Percentiles rank a stretch among this genome's conserved stretches.
These are phyloP conservation scores for Rhodotorula toruloides DNA, from an alignment of 768 basidiomycete species.

Conservation along the genomic window DNA sequence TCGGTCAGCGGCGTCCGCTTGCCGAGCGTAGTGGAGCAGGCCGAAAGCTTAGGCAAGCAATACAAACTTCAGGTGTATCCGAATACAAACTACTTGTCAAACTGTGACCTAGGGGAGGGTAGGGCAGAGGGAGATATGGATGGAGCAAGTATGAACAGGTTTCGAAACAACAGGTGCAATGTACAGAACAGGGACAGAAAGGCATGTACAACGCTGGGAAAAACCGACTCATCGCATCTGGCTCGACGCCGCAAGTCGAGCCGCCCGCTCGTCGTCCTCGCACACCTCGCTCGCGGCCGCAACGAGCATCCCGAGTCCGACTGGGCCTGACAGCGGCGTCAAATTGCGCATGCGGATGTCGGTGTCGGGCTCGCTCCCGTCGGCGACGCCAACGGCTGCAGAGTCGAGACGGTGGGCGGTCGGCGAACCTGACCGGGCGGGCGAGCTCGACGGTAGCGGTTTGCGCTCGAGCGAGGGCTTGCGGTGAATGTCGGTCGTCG, in stretches of 20 bases:
- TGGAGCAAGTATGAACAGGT: no score
- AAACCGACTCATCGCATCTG: neutral
- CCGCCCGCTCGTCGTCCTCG: neutral
- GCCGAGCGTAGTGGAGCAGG: no score
- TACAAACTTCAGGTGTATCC: no score
- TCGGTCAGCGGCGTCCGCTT: neutral
- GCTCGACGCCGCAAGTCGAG: neutral
- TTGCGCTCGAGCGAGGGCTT: neutral
- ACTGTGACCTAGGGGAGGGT: no score
- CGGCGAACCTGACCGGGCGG: no score
- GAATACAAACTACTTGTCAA: no score
- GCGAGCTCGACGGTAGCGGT: neutral
- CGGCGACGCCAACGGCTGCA: no score
- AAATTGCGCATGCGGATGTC: neutral
- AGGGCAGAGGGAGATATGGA: no score
- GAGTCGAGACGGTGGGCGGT: no score
- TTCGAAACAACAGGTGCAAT: no score
- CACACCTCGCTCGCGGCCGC: slow-evolving; percentile 7
- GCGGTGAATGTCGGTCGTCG: neutral
- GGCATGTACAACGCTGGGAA: neutral
- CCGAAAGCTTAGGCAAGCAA: neutral
- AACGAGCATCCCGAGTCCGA: slow-evolving; percentile 17
- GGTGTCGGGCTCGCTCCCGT: neutral
- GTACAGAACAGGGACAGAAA: no score
- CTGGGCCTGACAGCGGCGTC: neutral